Evolutionary conservation across 192 early-diverging fungal species (phyloP), one percentile per base, ranked within the genome.

Genomic region (Entomortierella parvispora): DNA sequence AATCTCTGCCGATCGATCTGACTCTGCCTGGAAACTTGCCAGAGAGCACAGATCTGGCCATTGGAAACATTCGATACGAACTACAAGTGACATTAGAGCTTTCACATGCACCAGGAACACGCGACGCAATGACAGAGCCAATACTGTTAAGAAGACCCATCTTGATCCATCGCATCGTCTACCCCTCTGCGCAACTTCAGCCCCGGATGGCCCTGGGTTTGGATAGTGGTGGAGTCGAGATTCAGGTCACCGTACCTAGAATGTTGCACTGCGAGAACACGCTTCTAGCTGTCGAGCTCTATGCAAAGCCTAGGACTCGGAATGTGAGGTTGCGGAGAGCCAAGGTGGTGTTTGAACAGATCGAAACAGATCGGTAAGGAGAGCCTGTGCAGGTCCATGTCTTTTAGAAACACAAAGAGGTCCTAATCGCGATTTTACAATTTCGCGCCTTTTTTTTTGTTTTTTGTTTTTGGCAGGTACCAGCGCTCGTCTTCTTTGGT

Each of bases 31-130:
- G 74, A 22, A 52, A 77, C 51, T 51, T 77, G 34, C 74, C 74
- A 12, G 65, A 77, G 50, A 77, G 60, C 0, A 68, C 49, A 10
- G 32, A 53, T 45, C 12, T 77, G 4, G 33, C 46, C 11, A 63
- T 77, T 40, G 74, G 74, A 8, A 77, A 59, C 48, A 77, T 77
- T 23, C 58, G 74, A 20, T 77, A 77, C 46, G 74, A 77, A n/a
- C 61, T 77, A 2, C 74, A 77, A 37, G 66, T 64, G 15, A 77
- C 52, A n/a, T 47, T 77, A 25, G 74, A 77, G 32, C 0, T 77
- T 17, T 46, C 64, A 18, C 57, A 49, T 32, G 65, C 65, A 12
- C 59, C 54, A 1, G 74, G 74, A 6, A 77, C 74, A n/a, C 50
- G 28, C 11, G 17, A 15, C 1, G 37, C 74, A 1, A 49, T 42